A percentile compares a stretch with the other conserved stretches of the same genome.
Conservation (phyloP, 352 stramenopile genomes). For the Phytophthora foliorum region DNA sequence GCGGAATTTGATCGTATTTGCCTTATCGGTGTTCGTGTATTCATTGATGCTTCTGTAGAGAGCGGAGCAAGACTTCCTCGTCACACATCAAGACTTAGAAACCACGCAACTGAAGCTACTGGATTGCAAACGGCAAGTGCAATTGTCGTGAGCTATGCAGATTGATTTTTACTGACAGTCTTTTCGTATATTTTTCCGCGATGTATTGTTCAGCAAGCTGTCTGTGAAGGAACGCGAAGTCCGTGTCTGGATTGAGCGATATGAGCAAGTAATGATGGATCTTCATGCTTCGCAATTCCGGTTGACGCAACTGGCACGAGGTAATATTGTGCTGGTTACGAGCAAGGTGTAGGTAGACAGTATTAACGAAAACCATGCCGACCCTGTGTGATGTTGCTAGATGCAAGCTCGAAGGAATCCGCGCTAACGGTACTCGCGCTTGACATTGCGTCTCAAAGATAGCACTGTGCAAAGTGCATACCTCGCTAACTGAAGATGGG, state of each 20-base stretch:
- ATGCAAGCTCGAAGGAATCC: constrained; percentile 71
- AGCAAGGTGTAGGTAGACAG: neutral
- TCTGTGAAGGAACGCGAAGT: constrained; percentile 65
- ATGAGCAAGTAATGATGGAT: constrained; percentile 89
- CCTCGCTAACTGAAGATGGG: neutral
- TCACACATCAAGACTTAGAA: constrained; percentile 74
- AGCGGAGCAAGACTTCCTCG: constrained; percentile 77
- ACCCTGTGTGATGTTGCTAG: constrained; percentile 28
- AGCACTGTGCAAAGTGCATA: neutral
- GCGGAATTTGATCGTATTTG: neutral
- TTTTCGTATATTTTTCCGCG: neutral
- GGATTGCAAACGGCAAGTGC: constrained; percentile 65
- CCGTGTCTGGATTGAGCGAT: constrained; percentile 78
- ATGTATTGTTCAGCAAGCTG: constrained; percentile 42
- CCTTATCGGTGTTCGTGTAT: neutral
- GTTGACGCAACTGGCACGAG: constrained; percentile 69
- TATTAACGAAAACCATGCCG: constrained; percentile 2
- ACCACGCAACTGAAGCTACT: constrained; percentile 74
- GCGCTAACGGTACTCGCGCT: constrained; percentile 55
- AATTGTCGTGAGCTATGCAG: neutral
- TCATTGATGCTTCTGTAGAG: constrained; percentile 39
- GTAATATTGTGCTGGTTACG: constrained; percentile 29
- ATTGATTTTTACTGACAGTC: neutral
- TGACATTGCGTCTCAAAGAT: neutral
- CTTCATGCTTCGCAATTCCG: constrained; percentile 80